Evolutionary conservation across 805 yeast species (phyloP), one percentile per base, ranked within the genome.

Genomic region (Wickerhamomyces chaumierensis): DNA sequence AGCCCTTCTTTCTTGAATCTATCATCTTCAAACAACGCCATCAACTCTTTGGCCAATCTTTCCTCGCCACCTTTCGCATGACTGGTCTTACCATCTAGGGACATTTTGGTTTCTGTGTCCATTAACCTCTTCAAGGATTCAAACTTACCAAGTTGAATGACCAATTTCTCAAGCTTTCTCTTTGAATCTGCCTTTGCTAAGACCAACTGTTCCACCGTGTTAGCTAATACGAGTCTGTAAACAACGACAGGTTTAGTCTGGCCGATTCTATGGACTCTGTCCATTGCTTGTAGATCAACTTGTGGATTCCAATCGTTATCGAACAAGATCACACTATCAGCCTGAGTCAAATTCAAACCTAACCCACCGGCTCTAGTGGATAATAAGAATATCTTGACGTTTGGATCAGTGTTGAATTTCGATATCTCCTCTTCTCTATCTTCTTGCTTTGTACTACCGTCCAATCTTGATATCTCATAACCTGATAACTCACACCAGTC

Each of bases 301-400:
- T 90, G 96, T 0, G 97, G 98, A 52, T 90, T 90, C 95, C 96
- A 90, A 54, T 90, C 98, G 40, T 86, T 81, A 52, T 90, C 98
- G 53, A 85, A 87, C 11, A 90, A 51, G 3, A 90, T 73, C 1
- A 92, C 97, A 2, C 94, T 79, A 46, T 92, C 96, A 0, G 97
- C 95, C 0, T 81, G 76, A 0, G 80, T 73, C 39, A 90, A 64
- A 52, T 90, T 90, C 33, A 90, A 75, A 5, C 98, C 98, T 25
- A 90, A 68, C 0, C 97, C 97, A 9, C 96, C 98, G 1, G 97
- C 90, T 44, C 97, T 68, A 0, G 98, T 92, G 13, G 94, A 81
- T 13, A 92, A 65, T 37, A 92, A 57, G 46, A 90, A 90, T 1
- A 87, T 67, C 20, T 63, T 59, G 13, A 50, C 56, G 13, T 56